Conservation (phyloP, 75 land plant species). For the Cupressus sempervirens region DNA sequence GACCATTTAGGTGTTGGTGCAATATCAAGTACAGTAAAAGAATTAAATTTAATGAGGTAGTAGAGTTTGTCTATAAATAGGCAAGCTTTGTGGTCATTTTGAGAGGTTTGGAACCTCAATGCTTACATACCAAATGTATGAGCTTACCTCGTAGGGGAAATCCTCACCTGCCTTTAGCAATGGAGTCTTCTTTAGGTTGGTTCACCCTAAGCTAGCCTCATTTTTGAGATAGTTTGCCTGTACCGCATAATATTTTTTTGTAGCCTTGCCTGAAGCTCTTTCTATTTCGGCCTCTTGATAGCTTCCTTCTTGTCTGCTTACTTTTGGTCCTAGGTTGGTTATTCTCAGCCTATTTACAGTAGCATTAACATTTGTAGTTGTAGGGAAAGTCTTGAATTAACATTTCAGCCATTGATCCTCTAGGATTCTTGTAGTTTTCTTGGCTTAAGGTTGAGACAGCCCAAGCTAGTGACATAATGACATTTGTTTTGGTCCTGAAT, state of each 20-base stretch:
- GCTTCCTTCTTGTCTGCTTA: not conserved
- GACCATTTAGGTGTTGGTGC: not conserved
- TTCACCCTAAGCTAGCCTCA: not conserved
- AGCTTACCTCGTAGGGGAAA: not conserved
- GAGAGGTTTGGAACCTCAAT: not conserved
- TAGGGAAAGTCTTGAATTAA: not conserved
- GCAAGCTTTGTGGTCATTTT: not conserved
- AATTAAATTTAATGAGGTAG: not conserved
- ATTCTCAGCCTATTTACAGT: not conserved
- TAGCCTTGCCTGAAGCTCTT: not conserved
- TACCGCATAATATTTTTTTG: not conserved
- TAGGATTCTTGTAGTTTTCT: not conserved
- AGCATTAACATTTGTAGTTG: not conserved
- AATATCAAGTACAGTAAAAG: not conserved
- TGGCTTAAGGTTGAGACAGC: not conserved
- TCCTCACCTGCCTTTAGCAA: not conserved
- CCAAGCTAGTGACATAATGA: not conserved
- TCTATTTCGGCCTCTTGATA: not conserved
- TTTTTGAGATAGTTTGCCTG: not conserved
- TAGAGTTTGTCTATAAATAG: not conserved
- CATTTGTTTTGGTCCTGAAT: too few relatives aligned
- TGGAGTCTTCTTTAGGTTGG: not conserved
- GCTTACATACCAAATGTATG: not conserved
- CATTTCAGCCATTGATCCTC: not conserved
- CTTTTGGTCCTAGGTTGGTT: not conserved